Evolutionary conservation across 2,329 filamentous ascomycete species (phyloP).

Genomic region (Aureobasidium pullulans): DNA sequence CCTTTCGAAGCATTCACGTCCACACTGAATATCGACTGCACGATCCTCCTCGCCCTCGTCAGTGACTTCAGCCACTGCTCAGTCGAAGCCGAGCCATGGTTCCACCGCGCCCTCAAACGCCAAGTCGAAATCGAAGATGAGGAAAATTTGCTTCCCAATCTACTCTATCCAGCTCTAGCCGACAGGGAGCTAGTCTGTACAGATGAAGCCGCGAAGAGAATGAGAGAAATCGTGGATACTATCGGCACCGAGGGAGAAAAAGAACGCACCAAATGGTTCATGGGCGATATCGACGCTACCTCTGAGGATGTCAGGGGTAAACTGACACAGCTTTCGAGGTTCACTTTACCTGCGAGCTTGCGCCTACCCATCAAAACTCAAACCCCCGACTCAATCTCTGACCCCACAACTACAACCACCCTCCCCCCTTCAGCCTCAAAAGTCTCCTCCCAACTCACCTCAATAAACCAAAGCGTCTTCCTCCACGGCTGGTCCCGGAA

Average conservation of each 20-base stretch:
- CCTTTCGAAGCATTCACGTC: slow-evolving; percentile 31
- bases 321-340: background rate
- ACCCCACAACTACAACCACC: too few species aligned
- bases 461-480: slow-evolving; percentile 65
- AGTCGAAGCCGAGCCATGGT: slow-evolving; percentile 41
- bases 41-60: slow-evolving; percentile 63
- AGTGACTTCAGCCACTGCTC: slow-evolving; percentile 63
- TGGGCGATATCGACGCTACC: slow-evolving; percentile 35
- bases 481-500: slow-evolving; percentile 60
- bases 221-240: slow-evolving; percentile 57
- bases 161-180: slow-evolving; percentile 56
- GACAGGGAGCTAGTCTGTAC: slow-evolving; percentile 58
- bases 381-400: too few species aligned
- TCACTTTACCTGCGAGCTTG: slow-evolving; percentile 21
- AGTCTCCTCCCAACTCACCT: slow-evolving; percentile 37
- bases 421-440: too few species aligned
- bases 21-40: slow-evolving; percentile 57
- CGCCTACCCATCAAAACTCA: slow-evolving; percentile 49
- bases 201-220: slow-evolving; percentile 55
- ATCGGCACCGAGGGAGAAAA: slow-evolving; percentile 58
- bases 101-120: slow-evolving; percentile 53
- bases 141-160: slow-evolving; percentile 52
- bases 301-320: background rate
- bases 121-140: slow-evolving; percentile 59
- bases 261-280: slow-evolving; percentile 50